These are phyloP conservation scores for Davidsoniella neocaledoniae DNA, from an alignment of 2,329 filamentous ascomycete genomes.

Conservation along the genomic window DNA sequence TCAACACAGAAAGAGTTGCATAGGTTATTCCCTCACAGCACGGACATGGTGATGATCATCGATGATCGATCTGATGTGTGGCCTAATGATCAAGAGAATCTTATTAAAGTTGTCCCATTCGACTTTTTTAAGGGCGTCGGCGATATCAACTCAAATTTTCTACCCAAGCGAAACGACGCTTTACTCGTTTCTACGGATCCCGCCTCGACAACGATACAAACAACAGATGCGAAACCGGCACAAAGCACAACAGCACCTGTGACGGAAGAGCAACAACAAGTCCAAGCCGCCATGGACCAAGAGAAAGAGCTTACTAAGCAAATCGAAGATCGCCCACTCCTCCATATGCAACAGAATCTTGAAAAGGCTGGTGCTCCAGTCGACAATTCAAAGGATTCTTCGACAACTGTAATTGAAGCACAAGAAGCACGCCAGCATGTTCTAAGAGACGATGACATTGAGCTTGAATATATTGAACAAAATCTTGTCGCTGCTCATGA, in stretches of 20 bases:
- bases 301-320: slow-evolving; percentile 79
- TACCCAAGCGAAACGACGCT: slow-evolving; percentile 58
- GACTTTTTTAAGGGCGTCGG: slow-evolving; percentile 98
- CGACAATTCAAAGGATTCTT: slow-evolving; percentile 16
- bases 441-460: slow-evolving; percentile 73
- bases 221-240: not conserved
- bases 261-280: slow-evolving; percentile 41
- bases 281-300: slow-evolving; percentile 45
- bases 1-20: slow-evolving; percentile 84
- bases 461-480: slow-evolving; percentile 59
- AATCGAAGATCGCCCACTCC: slow-evolving; percentile 68
- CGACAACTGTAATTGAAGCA: slow-evolving; percentile 17
- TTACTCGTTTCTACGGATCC: slow-evolving; percentile 17
- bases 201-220: slow-evolving; percentile 10
- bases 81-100: slow-evolving; percentile 74
- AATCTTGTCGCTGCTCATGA: slow-evolving; percentile 61
- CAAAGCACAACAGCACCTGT: slow-evolving; percentile 4
- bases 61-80: slow-evolving; percentile 95
- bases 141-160: slow-evolving; percentile 94
- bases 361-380: slow-evolving; percentile 48
- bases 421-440: slow-evolving; percentile 41
- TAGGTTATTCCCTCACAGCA: slow-evolving; percentile 86
- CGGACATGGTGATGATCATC: slow-evolving; percentile 98
- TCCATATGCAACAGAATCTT: slow-evolving; percentile 83
- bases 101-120: slow-evolving; percentile 89